Conservation (phyloP, 352 stramenopile genomes). For the Lagenidium sp. region DNA sequence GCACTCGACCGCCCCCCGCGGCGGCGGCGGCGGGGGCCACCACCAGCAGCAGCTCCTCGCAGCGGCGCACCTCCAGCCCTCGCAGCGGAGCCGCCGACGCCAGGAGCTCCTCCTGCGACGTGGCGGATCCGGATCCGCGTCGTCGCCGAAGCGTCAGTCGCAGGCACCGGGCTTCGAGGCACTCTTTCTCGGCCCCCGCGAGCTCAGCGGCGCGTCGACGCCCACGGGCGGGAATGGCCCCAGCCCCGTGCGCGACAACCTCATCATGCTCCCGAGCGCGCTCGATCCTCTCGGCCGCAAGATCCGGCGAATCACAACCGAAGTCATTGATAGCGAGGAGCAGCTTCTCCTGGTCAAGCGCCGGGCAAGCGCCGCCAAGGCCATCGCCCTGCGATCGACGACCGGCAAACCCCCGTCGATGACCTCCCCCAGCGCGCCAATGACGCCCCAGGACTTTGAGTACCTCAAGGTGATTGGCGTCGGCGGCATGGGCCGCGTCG, state of each 20-base stretch:
- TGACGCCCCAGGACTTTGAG: slow-evolving; percentile 68
- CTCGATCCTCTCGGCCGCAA: slow-evolving; percentile 39
- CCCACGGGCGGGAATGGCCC: slow-evolving; percentile 1
- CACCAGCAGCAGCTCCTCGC: neutral
- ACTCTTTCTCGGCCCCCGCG: too few species aligned
- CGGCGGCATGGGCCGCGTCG: slow-evolving; percentile 78
- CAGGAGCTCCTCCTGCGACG: neutral
- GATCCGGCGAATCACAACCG: slow-evolving; percentile 41
- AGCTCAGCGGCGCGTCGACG: slow-evolving; percentile 11
- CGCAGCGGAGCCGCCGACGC: neutral
- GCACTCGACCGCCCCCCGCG: neutral
- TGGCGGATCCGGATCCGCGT: neutral
- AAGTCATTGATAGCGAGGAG: slow-evolving; percentile 37
- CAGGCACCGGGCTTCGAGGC: too few species aligned
- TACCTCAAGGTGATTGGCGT: slow-evolving; percentile 85
- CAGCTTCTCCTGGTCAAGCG: slow-evolving; percentile 51
- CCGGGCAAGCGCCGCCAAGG: slow-evolving; percentile 41
- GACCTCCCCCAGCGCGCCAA: neutral
- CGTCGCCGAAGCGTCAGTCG: neutral
- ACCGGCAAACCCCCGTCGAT: neutral
- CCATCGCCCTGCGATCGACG: slow-evolving; percentile 69
- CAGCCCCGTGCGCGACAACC: slow-evolving; percentile 16
- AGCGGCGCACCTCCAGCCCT: neutral
- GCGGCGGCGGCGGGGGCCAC: neutral
- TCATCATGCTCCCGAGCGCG: slow-evolving; percentile 47